Percentiles rank a stretch among this genome's conserved stretches.
phyloP scores from a whole-genome alignment of 345 rosid species.

The Pistacia integerrima region DNA sequence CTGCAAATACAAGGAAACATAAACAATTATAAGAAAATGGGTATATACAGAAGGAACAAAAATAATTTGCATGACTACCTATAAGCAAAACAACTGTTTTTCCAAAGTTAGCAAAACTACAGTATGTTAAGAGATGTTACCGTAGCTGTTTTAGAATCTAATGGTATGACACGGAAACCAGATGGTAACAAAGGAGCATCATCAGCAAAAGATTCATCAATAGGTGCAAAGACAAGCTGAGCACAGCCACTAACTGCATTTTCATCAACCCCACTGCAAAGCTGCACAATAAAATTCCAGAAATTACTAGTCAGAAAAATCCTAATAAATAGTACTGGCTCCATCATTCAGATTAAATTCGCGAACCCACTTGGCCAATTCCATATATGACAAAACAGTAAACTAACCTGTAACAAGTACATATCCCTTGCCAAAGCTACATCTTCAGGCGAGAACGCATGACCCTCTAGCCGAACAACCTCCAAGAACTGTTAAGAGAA shows the following conservation, averaged over 20 bases:
- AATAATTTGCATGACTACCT: background rate
- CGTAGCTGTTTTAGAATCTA: conserved; percentile 74
- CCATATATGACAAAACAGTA: background rate
- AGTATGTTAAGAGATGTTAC: conserved; percentile 21
- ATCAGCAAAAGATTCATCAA: conserved; percentile 96
- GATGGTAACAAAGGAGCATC: conserved; percentile 93
- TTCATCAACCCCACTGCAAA: conserved; percentile 90
- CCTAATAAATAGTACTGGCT: background rate
- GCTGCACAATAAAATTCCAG: conserved; percentile 39
- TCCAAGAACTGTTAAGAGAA: conserved; percentile 63
- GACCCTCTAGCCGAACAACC: conserved; percentile 91
- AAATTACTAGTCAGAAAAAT: conserved; percentile 9
- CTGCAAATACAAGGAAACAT: conserved; percentile 34
- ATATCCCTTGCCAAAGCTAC: conserved; percentile 84
- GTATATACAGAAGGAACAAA: background rate
- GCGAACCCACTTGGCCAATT: background rate
- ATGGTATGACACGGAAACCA: conserved; percentile 89
- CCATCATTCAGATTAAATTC: background rate
- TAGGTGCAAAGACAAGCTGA: conserved; percentile 95
- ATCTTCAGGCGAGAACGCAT: conserved; percentile 88
- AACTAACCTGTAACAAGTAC: conserved; percentile 84
- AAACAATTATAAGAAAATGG: conserved; percentile 12
- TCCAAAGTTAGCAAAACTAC: background rate
- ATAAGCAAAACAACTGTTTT: background rate
- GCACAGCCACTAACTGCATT: conserved; percentile 89